Percentiles rank a stretch among this genome's conserved stretches.
These are phyloP conservation scores for Volvariella volvacea DNA, from an alignment of 1,284 basidiomycete species.

Conservation along the genomic window DNA sequence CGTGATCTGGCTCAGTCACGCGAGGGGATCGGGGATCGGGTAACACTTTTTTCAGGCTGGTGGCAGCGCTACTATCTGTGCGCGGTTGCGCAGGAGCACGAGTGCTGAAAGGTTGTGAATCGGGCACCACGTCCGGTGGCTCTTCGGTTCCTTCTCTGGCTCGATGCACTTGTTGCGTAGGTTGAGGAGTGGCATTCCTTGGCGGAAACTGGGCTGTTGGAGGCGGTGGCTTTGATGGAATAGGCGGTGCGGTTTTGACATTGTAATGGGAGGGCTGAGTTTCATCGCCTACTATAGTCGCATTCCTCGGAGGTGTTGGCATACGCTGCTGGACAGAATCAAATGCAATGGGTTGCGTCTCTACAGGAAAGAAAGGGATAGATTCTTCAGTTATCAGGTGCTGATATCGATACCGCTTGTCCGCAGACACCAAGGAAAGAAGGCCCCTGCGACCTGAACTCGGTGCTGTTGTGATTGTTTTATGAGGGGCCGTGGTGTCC, in stretches of 20 bases:
- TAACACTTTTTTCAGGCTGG: not conserved
- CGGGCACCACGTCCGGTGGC: conserved; percentile 31
- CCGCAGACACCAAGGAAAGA: conserved; percentile 19
- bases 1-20: not conserved
- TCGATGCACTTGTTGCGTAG: not conserved
- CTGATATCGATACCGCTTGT: conserved; percentile 17
- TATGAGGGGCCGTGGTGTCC: not conserved
- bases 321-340: too few relatives aligned
- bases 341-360: not conserved
- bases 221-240: not conserved
- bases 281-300: not conserved
- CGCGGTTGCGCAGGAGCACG: too few relatives aligned
- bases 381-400: conserved; percentile 6
- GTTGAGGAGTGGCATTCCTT: too few relatives aligned
- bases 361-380: conserved; percentile 1
- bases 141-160: not conserved
- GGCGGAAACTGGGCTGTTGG: not conserved
- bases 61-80: too few relatives aligned
- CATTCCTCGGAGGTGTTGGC: too few relatives aligned
- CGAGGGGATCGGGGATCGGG: not conserved
- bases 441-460: conserved; percentile 17
- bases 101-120: conserved; percentile 46
- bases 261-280: not conserved
- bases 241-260: not conserved
- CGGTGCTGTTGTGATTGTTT: not conserved